Base-by-base conservation (phyloP, 2,329 filamentous ascomycete species). In the Colletotrichum lupini region DNA sequence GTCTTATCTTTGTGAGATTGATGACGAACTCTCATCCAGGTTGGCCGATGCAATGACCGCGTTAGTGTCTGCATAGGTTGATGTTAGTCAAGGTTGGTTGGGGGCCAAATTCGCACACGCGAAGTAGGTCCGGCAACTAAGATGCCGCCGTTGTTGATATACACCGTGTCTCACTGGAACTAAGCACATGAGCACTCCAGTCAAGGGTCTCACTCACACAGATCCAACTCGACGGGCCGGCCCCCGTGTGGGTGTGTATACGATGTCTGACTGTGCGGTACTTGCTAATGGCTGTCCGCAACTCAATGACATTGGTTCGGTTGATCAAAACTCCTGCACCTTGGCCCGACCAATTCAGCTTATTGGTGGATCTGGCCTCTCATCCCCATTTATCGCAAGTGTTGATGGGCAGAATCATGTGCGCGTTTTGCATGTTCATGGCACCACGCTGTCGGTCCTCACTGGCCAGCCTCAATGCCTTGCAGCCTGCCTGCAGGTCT, bases 361-460 rank as follows among this genome's bases (percentile, higher is more conserved):
- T 4, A 71, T 73, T 73, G 71, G 71, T 70, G 67, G 71, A 71
- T 71, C 71, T 70, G 60, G 8, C 19, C 67, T 65, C 32, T 5
- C 4, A 22, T 24, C 9, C 52, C 52, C 24, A 28, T 16, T 35
- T 30, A 35, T 70, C 60, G 28, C 55, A 22, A 28, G 14, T 49
- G 55, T 65, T 65, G 56, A 70, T 67, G 61, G 61, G 32, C 55
- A 70, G 49, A 60, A 73, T 71, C 71, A 73, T 73, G 67, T 73
- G 71, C 60, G 37, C 56, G 32, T 32, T 26, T 61, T 42, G 56
- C 71, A 35, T 37, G 60, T 22, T 64, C 24, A 65, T 60, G 56
- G 53, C 67, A 71, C 67, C 56, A 70, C 37, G 60, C 56, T 73
- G 71, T 70, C 60, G 46, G 37, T 37, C 37, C 46, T 37, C 60